phyloP scores from a whole-genome alignment of 2,329 filamentous ascomycete species.

The Aspergillus amoenus region DNA sequence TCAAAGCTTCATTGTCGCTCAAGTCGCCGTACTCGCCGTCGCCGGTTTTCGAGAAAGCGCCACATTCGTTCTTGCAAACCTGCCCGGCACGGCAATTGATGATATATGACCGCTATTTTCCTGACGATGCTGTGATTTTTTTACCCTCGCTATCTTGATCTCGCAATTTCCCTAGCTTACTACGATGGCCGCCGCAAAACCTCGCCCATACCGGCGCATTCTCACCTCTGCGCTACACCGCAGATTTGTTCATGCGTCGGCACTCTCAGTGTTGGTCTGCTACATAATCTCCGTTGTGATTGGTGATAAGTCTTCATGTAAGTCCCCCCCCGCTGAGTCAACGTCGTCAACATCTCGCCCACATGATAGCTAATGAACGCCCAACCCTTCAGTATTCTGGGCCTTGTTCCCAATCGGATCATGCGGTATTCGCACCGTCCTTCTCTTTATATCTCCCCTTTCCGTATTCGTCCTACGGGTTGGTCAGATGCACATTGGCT shows the following conservation, averaged over 20 bases:
- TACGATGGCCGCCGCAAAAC: slow-evolving; percentile 39
- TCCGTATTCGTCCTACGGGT: slow-evolving; percentile 82
- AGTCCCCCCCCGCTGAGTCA: slow-evolving; percentile 33
- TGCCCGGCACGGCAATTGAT: neutral
- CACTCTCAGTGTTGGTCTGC: slow-evolving; percentile 67
- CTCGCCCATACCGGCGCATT: slow-evolving; percentile 75
- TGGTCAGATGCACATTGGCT: slow-evolving; percentile 73
- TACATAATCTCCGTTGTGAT: slow-evolving; percentile 72
- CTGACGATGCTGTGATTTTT: slow-evolving; percentile 26
- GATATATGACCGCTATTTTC: neutral
- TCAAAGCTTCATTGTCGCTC: slow-evolving; percentile 12
- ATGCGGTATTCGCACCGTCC: slow-evolving; percentile 69
- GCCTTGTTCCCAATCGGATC: slow-evolving; percentile 79
- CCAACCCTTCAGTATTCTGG: slow-evolving; percentile 65
- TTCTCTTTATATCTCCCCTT: slow-evolving; percentile 75
- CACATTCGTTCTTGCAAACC: neutral
- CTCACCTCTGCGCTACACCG: slow-evolving; percentile 84
- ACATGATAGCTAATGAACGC: slow-evolving; percentile 7
- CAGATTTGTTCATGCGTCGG: slow-evolving; percentile 77
- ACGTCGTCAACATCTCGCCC: neutral
- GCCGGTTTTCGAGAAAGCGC: slow-evolving; percentile 6
- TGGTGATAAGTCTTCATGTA: slow-evolving; percentile 68
- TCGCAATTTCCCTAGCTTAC: slow-evolving; percentile 23
- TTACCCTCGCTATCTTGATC: slow-evolving; percentile 14
- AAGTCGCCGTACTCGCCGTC: slow-evolving; percentile 18